These are phyloP conservation scores for Ceratobasidium sp. DNA, from an alignment of 1,284 basidiomycete genomes.

Conservation along the genomic window DNA sequence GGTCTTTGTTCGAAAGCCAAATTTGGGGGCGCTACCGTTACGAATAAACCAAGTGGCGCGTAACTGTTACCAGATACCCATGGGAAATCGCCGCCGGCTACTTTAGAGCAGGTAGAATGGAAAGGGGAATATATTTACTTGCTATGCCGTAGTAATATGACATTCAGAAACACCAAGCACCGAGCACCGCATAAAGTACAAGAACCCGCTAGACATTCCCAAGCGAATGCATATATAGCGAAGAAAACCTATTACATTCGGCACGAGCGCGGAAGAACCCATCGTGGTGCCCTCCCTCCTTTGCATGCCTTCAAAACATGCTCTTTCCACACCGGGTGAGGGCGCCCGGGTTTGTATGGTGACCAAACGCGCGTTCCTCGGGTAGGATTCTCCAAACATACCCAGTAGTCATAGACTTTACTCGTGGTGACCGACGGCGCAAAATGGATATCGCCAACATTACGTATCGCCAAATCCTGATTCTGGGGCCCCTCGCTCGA, in stretches of 20 bases:
- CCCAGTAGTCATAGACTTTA: neutral
- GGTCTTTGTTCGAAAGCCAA: too few species aligned
- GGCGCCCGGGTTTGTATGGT: constrained; percentile 1
- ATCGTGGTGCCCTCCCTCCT: neutral
- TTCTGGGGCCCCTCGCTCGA: neutral
- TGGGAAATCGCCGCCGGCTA: too few species aligned
- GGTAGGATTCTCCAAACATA: neutral
- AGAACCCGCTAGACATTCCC: too few species aligned
- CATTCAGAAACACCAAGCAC: too few species aligned
- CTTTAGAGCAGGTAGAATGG: too few species aligned
- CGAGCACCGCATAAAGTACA: too few species aligned
- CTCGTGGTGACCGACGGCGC: neutral
- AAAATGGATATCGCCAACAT: neutral
- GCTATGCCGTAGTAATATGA: too few species aligned
- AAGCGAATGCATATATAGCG: neutral
- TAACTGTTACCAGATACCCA: too few species aligned
- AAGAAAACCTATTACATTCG: neutral
- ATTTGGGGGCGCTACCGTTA: too few species aligned
- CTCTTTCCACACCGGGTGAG: neutral
- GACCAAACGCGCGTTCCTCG: neutral
- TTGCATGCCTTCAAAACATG: neutral
- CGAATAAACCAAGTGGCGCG: too few species aligned
- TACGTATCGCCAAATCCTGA: neutral
- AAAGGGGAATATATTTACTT: too few species aligned
- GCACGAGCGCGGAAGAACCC: neutral